Evolutionary conservation across 495 filamentous ascomycete species (phyloP), one percentile per base, ranked within the genome.

Genomic region (Aspergillus incahuasiensis): DNA sequence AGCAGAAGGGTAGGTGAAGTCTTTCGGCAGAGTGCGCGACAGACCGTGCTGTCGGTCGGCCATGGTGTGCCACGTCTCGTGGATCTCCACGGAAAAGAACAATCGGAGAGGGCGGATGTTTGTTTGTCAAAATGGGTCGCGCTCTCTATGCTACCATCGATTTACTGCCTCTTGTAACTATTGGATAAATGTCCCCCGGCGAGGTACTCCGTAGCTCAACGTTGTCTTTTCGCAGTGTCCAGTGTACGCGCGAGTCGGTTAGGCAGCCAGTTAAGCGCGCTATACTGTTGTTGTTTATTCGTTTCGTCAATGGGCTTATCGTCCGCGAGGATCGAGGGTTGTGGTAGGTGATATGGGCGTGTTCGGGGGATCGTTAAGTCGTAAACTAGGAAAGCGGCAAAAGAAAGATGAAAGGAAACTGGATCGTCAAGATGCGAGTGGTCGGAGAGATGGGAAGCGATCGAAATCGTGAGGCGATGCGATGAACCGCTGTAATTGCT

Each of bases 11-110:
- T 85, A 86, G 21, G 75, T 80, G 67, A 86, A 86, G 68, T 81
- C 83, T 48, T 83, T 79, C 20, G 84, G 84, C 30, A 87, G 77
- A 13, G 83, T 85, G 54, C 83, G 83, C 59, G 82, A 86, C 24
- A 85, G 72, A 44, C 78, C 71, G 9, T 77, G 77, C 54, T 75
- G 77, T 63, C 69, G 68, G 61, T 68, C 68, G 55, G 74, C 68
- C 79, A 82, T 81, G 62, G 48, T 70, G 68, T 41, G 46, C 52
- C 21, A 46, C 41, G 40, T 51, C 48, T 42, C 40, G 52, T 56
- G 46, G 34, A 47, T 24, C 9, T 8, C 8, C 56, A 38, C 24
- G 57, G 48, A 24, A 21, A 30, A 12, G 13, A 28, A 35, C 48
- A n/a, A 46, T 45, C 20, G 24, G 43, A 34, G 48, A 18, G 32